Base-by-base conservation (phyloP, 192 early-diverging fungal species). In the Mortierella claussenii region DNA sequence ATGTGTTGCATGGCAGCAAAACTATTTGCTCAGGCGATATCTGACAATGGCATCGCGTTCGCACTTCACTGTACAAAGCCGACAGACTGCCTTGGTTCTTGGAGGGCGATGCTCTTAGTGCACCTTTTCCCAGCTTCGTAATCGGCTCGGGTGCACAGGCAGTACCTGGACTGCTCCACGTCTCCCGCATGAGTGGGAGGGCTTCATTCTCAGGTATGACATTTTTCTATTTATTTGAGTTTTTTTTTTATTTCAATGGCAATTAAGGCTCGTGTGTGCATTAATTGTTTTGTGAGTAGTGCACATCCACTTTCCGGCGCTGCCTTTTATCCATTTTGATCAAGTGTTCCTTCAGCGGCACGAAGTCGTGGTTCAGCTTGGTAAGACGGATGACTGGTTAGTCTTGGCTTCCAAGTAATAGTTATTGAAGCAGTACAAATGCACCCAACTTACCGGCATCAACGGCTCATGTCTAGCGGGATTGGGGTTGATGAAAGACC, bases 401-500 rank as follows among this genome's bases (percentile, higher is more conserved):
- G 30, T 33, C 7, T 0, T 33, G 32, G 3, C 12, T 54, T 30
- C 13, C 18, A 34, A 15, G 6, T 20, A 3, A 6, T n/a, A n/a
- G n/a, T n/a, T n/a, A n/a, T n/a, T n/a, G n/a, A n/a, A n/a, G n/a
- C n/a, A n/a, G n/a, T n/a, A n/a, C n/a, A n/a, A n/a, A n/a, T n/a
- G n/a, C n/a, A n/a, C n/a, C n/a, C n/a, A n/a, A n/a, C n/a, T n/a
- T n/a, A n/a, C n/a, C n/a, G n/a, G n/a, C n/a, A n/a, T n/a, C n/a
- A n/a, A n/a, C n/a, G n/a, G n/a, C n/a, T n/a, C n/a, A n/a, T n/a
- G n/a, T 11, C 56, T 32, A 75, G 71, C 64, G 44, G 73, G 36
- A 18, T n/a, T 76, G n/a, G 73, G 73, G n/a, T 33, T 62, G 30
- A 76, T 76, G 73, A 76, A 76, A 24, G 73, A 76, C 36, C 73